Evolutionary conservation across 371 early-diverging fungal species (phyloP), one percentile per base, ranked within the genome.

Genomic region (Saksenaea vasiformis): DNA sequence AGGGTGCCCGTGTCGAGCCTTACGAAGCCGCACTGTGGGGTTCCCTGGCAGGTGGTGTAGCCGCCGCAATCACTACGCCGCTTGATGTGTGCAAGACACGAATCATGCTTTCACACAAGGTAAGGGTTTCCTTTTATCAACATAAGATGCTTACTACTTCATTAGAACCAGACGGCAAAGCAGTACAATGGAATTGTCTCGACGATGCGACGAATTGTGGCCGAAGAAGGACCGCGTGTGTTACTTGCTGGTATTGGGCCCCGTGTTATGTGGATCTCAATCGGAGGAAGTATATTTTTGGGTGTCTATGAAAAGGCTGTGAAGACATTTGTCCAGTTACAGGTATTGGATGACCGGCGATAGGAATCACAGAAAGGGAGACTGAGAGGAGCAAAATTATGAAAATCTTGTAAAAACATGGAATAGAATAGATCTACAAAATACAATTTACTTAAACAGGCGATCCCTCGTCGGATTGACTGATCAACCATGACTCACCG

Each of bases 281-380:
- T 96, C 43, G 98, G 98, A 60, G 98, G 98, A 51, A 87, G 89
- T 66, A 93, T 98, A 54, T 98, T 98, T 70, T 85, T 98, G 65
- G 98, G 98, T 34, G 91, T 90, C 7, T 97, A 98, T 77, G 98
- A 98, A 72, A 87, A 91, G 74, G 87, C 83, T 44, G 83, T 88
- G 64, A 82, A 82, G 59, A 78, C 74, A 4, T 79, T 79, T 71
- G 75, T 66, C 58, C 73, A 81, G 66, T 67, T 74, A 31, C 76
- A 65, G 37, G 36, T 80, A 28, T 68, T 80, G 57, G 78, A 75
- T 14, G 66, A 66, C 53, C 56, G 66, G 36, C 61, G 61, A 66
- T 66, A 61, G 57, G 26, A 35, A 15, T 17, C 54, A 19, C 60
- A 27, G 60, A 54, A 24, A 37, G 14, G 19, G 51, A 34, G 10